Base-by-base conservation (phyloP, 306 rosid species). In the Corylus americana region DNA sequence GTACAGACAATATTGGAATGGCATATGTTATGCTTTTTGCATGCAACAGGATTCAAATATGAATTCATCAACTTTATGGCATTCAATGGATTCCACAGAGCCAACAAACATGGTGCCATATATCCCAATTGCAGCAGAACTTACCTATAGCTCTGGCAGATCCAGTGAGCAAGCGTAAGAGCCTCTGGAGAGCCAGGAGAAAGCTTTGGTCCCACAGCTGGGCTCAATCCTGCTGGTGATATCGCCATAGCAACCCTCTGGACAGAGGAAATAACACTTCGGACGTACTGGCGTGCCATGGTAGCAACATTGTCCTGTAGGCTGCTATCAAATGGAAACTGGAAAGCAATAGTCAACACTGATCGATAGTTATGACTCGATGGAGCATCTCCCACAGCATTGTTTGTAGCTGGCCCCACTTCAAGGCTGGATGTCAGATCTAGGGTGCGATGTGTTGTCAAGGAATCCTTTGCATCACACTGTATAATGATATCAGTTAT, bases 191-290 rank as follows among this genome's bases (percentile, higher is more conserved):
- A 93, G 75, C 93, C 89, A 47, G 94, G 91, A 76, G 91, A 84
- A 14, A 91, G 85, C 84, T 88, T 93, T 66, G 98, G 84, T 31
- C 92, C 97, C 8, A 85, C 76, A 10, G 88, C 20, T 8, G 97
- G 88, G 70, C 78, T 87, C 44, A 91, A 70, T 48, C 97, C 98
- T 5, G 97, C 85, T 16, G 98, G 96, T 68, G 98, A 91, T 84
- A 96, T 91, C 55, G 98, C 99, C 92, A 87, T 85, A 17, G 98
- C 99, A 85, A 96, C 96, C 89, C 97, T 87, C 84, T 96, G 98
- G 58, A 96, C 99, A 0, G 99, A 90, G 70, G 99, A 83, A 71
- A 96, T 91, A 71, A 96, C 97, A 29, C 92, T 89, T 0, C 94
- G 93, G 20, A 96, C 94, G 16, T 96, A 96, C 76, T 96, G 98